Percentiles rank a stretch among this genome's conserved stretches.
These are phyloP conservation scores for Cyamopsis tetragonoloba DNA, from an alignment of 306 rosid species.

Conservation along the genomic window DNA sequence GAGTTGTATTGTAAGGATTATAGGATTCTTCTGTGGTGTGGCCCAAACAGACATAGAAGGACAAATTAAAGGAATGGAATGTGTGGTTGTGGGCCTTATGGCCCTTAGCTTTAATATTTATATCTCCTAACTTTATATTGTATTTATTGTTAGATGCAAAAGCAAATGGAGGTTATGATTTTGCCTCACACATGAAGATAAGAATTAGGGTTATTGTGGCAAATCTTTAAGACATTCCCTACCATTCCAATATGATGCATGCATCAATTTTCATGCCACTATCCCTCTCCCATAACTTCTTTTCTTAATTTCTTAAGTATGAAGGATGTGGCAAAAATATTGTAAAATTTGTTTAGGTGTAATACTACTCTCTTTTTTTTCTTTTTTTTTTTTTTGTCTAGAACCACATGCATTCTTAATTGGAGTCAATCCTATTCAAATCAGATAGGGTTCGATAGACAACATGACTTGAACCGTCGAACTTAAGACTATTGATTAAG, in stretches of 20 bases:
- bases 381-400: too few species aligned
- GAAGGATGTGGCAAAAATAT: not conserved
- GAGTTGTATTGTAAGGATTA: not conserved
- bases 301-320: not conserved
- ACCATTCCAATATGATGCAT: constrained; percentile 23
- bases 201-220: constrained; percentile 35
- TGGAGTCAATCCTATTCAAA: too few species aligned
- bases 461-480: too few species aligned
- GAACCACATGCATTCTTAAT: too few species aligned
- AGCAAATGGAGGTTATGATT: constrained; percentile 35
- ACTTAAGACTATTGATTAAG: too few species aligned
- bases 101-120: constrained; percentile 18
- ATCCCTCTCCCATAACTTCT: not conserved
- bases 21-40: constrained; percentile 14
- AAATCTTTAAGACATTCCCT: constrained; percentile 23
- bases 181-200: constrained; percentile 31
- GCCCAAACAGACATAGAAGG: constrained; percentile 1
- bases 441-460: too few species aligned
- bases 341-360: not conserved
- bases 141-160: too few species aligned
- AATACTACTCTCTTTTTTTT: too few species aligned
- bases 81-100: constrained; percentile 34
- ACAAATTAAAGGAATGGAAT: too few species aligned
- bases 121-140: constrained; percentile 12
- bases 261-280: too few species aligned